phyloP scores from a whole-genome alignment of 108 stramenopile genomes.

The Pseudonitzschia delicatissima region DNA sequence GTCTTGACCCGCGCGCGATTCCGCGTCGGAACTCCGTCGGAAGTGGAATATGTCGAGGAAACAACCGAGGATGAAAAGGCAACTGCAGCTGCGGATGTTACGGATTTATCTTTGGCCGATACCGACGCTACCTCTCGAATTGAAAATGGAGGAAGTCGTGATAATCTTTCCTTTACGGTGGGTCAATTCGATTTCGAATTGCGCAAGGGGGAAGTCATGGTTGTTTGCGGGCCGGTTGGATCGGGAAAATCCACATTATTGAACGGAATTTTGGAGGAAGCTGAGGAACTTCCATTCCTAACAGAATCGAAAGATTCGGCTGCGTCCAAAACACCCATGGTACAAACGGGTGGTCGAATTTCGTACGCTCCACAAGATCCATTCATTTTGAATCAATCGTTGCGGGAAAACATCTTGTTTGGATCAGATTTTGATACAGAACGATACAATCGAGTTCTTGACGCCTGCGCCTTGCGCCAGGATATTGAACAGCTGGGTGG shows the following conservation, averaged over 20 bases:
- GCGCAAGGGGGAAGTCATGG: slow-evolving; percentile 50
- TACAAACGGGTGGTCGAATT: slow-evolving; percentile 44
- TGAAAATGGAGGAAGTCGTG: slow-evolving; percentile 16
- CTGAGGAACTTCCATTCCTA: slow-evolving; percentile 32
- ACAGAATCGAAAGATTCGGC: background rate
- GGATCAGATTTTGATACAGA: slow-evolving; percentile 66
- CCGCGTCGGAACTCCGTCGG: slow-evolving; percentile 13
- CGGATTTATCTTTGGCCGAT: too few relatives aligned
- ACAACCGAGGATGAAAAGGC: background rate
- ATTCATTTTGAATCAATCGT: slow-evolving; percentile 91
- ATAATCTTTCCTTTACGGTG: slow-evolving; percentile 40
- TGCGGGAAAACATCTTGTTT: slow-evolving; percentile 96
- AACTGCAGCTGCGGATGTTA: background rate
- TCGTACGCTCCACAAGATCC: slow-evolving; percentile 91
- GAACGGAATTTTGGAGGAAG: slow-evolving; percentile 77
- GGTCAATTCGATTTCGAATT: slow-evolving; percentile 45
- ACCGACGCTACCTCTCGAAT: too few relatives aligned
- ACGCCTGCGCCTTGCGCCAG: slow-evolving; percentile 73
- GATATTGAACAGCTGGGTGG: slow-evolving; percentile 69
- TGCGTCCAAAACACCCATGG: background rate
- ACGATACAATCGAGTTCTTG: slow-evolving; percentile 80
- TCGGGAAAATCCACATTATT: slow-evolving; percentile 83
- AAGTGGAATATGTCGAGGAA: background rate
- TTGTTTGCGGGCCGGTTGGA: slow-evolving; percentile 80
- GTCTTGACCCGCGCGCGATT: slow-evolving; percentile 17